Conservation (phyloP, 768 basidiomycete species). For the Macrolepiota albuminosa region DNA sequence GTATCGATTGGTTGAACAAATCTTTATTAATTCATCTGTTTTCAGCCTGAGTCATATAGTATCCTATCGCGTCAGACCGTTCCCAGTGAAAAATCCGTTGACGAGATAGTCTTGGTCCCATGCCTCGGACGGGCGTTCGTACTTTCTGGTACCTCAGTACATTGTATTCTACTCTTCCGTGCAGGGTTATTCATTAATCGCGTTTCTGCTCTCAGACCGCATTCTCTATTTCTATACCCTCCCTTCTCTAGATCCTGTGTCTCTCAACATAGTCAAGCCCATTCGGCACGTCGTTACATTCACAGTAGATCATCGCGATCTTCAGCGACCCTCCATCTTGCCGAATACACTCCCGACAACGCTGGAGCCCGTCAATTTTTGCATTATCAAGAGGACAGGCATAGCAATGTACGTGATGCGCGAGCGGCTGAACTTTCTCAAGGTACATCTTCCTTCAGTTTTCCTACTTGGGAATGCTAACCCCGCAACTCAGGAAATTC, state of each 20-base stretch:
- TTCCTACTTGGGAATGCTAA: background rate
- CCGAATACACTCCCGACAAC: conserved; percentile 30
- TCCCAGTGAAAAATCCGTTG: conserved; percentile 65
- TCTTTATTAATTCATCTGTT: conserved; percentile 1
- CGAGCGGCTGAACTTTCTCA: conserved; percentile 57
- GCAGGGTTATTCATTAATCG: conserved; percentile 8
- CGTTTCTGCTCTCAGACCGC: conserved; percentile 34
- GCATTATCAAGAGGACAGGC: conserved; percentile 60
- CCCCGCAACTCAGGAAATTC: conserved; percentile 53
- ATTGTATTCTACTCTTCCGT: conserved; percentile 2
- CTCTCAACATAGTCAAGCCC: conserved; percentile 58
- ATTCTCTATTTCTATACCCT: conserved; percentile 76
- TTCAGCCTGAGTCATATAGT: conserved; percentile 55
- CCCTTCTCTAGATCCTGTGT: conserved; percentile 73
- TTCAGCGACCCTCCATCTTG: conserved; percentile 43
- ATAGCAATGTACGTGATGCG: conserved; percentile 64
- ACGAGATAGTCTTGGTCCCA: conserved; percentile 76
- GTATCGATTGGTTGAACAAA: background rate
- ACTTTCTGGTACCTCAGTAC: conserved; percentile 55
- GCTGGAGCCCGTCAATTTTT: conserved; percentile 61
- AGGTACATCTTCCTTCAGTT: conserved; percentile 32
- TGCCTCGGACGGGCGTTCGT: conserved; percentile 72
- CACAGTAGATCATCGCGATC: conserved; percentile 76
- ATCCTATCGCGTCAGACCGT: conserved; percentile 67
- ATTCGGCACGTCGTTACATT: conserved; percentile 77